Evolutionary conservation across 2,329 filamentous ascomycete species (phyloP), one percentile per base, ranked within the genome.

Genomic region (Trichoderma guizhouense): DNA sequence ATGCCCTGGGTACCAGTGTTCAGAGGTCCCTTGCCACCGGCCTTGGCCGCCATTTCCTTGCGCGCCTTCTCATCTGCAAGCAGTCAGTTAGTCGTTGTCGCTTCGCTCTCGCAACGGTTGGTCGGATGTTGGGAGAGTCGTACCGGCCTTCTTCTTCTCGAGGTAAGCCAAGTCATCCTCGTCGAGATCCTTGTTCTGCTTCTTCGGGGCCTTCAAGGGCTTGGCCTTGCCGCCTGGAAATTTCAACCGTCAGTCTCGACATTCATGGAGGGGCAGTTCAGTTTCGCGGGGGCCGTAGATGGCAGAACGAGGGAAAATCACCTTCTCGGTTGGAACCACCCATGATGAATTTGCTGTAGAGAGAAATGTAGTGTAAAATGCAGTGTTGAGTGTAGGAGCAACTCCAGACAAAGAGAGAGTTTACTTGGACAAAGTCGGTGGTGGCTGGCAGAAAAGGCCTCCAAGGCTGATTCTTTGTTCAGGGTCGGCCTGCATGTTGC

Each of bases 171-270:
- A 83, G 75, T 97, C 94, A 58, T 97, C 94, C 0, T 97, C 94
- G 80, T 97, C 95, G 72, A 95, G 83, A 2, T 97, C 94, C 83
- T 91, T 92, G 80, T 87, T 86, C 69, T 88, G 87, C 88, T 95
- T 97, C 91, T 97, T 98, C 73, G 93, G 86, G 76, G 92, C 89
- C 91, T 97, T 98, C 83, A 94, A 86, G 77, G 92, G 92, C 89
- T 94, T 94, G 77, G 85, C 89, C 87, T 94, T 95, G 86, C 92
- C 92, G 82, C 92, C 92, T 95, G 26, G 58, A 65, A 47, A 34
- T 32, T 18, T 26, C n/a, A 14, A 47, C 7, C n/a, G 62, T 73
- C 43, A 73, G 71, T 60, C 57, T 60, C 5, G n/a, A 21, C 26
- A 47, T 36, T 26, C 30, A 26, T 61, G n/a, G 64, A 55, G 69